phyloP scores from a whole-genome alignment of 352 stramenopile genomes.

The Phytopythium cucurbitacearum region DNA sequence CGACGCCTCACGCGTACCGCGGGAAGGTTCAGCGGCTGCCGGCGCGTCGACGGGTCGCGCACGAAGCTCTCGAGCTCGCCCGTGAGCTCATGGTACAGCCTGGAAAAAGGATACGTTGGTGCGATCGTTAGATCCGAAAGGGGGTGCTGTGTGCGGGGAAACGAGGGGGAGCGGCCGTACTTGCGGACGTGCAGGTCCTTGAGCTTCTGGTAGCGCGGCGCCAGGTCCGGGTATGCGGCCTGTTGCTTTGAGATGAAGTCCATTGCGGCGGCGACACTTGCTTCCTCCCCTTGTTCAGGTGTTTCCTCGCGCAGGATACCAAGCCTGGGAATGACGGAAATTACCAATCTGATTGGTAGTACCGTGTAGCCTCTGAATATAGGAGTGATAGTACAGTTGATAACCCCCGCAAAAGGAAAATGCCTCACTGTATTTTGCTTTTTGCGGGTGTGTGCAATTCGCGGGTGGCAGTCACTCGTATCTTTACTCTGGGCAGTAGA shows the following conservation, averaged over 20 bases:
- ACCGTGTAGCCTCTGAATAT: too few species aligned
- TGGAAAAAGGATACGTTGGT: slow-evolving; percentile 23
- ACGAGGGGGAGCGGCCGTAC: slow-evolving; percentile 29
- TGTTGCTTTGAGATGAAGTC: slow-evolving; percentile 89
- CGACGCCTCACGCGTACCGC: slow-evolving; percentile 13
- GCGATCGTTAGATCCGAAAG: background rate
- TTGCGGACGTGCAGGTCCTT: slow-evolving; percentile 88
- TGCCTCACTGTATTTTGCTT: too few species aligned
- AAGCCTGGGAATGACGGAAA: background rate
- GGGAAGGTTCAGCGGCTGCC: slow-evolving; percentile 49
- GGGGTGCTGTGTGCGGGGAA: background rate
- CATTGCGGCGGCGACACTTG: slow-evolving; percentile 22
- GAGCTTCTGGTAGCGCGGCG: slow-evolving; percentile 89
- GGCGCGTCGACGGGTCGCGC: slow-evolving; percentile 61
- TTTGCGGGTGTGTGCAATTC: too few species aligned
- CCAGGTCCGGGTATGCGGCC: slow-evolving; percentile 88
- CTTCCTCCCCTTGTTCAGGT: slow-evolving; percentile 3
- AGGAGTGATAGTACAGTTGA: too few species aligned
- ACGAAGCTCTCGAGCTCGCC: slow-evolving; percentile 91
- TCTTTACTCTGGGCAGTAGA: too few species aligned
- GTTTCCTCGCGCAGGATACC: background rate
- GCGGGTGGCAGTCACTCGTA: too few species aligned
- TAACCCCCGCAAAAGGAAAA: too few species aligned
- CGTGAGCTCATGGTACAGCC: slow-evolving; percentile 98
- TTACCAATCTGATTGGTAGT: too few species aligned